Base-by-base conservation (phyloP, 106 monocot species). In the Dactylorhiza incarnata region DNA sequence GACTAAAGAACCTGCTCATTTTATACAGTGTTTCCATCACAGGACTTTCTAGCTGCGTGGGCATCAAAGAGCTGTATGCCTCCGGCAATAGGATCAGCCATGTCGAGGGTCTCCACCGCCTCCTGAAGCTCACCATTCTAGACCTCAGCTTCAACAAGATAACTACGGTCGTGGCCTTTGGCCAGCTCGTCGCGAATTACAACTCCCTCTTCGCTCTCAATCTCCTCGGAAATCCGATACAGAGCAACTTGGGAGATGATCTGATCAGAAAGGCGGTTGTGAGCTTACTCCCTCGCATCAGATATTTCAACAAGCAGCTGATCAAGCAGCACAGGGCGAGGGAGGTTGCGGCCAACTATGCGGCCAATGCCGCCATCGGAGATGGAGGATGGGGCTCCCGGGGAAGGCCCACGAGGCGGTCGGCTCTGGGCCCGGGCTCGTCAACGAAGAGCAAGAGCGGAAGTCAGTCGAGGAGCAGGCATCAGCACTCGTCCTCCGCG, bases 61-160 rank as follows among this genome's bases (percentile, higher is more conserved):
- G 9, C 23, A 62, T 95, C 48, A 95, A 87, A 74, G 94, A 95
- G 87, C 77, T 95, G 6, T 89, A 95, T 53, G 49, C 91, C 12
- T 83, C 83, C n/a, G 83, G 87, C 10, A 95, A 95, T 83, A 95
- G 91, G 78, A 91, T 95, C 45, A 89, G 91, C 69, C 87, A 91
- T 52, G 82, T 95, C 4, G 94, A 95, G 73, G 91, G 94, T 20
- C 89, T 95, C 48, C 91, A 95, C 73, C 80, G 94, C 5, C 83
- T 95, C 16, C 87, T 91, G 44, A 95, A 95, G 71, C 74, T 95
- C 50, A 83, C 80, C 20, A 45, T 85, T 14, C 48, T 95, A 8
- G 95, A 95, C 77, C 23, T 95, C 48, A 69, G 84, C 29, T 66
- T 49, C 67, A 95, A 95, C 81, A 89, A 84, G 50, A 83, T 95